Base-by-base conservation (phyloP, 2,329 filamentous ascomycete species). In the Rhynchosporium graminicola region DNA sequence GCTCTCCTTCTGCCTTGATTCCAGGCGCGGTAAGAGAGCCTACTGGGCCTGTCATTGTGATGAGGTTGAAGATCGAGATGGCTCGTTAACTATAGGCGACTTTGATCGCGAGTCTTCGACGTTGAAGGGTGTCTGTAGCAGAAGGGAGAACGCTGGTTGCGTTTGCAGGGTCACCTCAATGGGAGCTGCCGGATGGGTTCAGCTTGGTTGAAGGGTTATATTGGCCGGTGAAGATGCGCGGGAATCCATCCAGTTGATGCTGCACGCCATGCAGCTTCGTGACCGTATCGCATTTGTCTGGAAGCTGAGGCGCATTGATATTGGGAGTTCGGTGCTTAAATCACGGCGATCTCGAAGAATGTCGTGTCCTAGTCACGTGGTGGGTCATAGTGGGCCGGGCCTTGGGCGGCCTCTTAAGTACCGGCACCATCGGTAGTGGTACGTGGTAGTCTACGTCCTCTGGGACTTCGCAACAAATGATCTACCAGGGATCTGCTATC, bases 1-100 rank as follows among this genome's bases (percentile, higher is more conserved):
- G 79, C 0, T 83, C 77, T n/a, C 80, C 80, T 26, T 85, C 80
- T 57, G 87, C 85, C 75, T 85, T 89, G 68, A 89, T 77, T 68
- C 89, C 90, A 29, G 86, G 87, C 68, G 82, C 80, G 57, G 82
- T 79, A 66, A 88, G 84, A 6, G 63, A 60, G 12, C 42, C 42
- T 12, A 71, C 48, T 5, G 69, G 66, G 20, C 69, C 65, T 3
- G 60, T 60, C 68, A 69, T 70, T 26, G 61, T 65, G 57, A 8
- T 64, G 33, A 10, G 6, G 5, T 5, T 36, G 33, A 36, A 43
- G 26, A 20, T 20, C 20, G 20, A 20, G 12, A 36, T 42, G 8
- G 7, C 7, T 31, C 3, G n/a, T 20, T 52, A 52, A 10, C 26
- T 8, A 15, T 40, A n/a, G 31, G 6, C 26, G 31, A 20, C 20